A percentile compares a stretch with the other conserved stretches of the same genome.
Evolutionary conservation across 768 basidiomycete genomes (phyloP).

Genomic region (Peribolospora kevripleyi): DNA sequence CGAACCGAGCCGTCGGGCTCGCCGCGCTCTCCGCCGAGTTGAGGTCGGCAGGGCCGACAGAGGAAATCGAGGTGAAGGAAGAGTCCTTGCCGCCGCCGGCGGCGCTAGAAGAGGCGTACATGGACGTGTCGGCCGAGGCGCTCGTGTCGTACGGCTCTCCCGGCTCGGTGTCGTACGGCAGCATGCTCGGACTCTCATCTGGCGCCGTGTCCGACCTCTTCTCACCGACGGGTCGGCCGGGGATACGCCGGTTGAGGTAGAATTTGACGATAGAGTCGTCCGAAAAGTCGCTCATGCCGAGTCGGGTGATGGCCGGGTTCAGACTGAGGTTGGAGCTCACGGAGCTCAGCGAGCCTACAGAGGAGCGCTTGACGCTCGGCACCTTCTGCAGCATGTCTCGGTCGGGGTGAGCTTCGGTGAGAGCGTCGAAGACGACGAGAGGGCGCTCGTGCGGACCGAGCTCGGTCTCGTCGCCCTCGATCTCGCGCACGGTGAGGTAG

Average conservation of each 20-base stretch:
- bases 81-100: background rate
- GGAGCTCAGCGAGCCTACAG: constrained; percentile 82
- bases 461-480: constrained; percentile 56
- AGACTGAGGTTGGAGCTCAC: constrained; percentile 71
- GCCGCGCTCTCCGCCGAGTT: constrained; percentile 24
- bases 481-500: constrained; percentile 76
- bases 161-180: too few relatives aligned
- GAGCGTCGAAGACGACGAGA: constrained; percentile 63
- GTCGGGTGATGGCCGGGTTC: constrained; percentile 81
- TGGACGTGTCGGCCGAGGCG: too few relatives aligned
- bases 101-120: too few relatives aligned
- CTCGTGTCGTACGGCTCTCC: too few relatives aligned
- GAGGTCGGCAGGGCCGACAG: constrained; percentile 17
- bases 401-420: constrained; percentile 41
- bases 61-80: background rate
- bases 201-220: background rate
- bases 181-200: background rate
- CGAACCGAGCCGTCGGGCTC: constrained; percentile 50
- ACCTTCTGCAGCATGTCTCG: constrained; percentile 16
- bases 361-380: constrained; percentile 75
- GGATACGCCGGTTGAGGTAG: constrained; percentile 48
- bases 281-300: constrained; percentile 91
- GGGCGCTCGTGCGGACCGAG: constrained; percentile 45
- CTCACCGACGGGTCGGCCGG: constrained; percentile 1
- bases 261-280: constrained; percentile 95